Evolutionary conservation across 2,329 filamentous ascomycete species (phyloP).

Genomic region (Westerdykella ornata): DNA sequence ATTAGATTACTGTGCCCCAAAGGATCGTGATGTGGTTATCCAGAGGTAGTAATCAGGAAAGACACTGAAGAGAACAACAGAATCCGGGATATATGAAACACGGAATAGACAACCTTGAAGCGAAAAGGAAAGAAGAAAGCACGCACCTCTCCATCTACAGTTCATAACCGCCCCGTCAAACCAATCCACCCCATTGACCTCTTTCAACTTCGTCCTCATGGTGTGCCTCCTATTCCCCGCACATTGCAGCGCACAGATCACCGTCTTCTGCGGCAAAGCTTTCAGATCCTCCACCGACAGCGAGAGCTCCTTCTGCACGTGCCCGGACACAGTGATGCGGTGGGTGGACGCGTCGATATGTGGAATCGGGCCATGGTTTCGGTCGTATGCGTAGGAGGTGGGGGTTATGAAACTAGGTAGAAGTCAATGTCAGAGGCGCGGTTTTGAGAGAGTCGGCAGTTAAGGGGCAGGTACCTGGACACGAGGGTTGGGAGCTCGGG

Average conservation of each 20-base stretch:
- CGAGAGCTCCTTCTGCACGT: slow-evolving; percentile 40
- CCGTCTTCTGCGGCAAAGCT: slow-evolving; percentile 48
- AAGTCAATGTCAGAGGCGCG: not conserved
- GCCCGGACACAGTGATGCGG: slow-evolving; percentile 45
- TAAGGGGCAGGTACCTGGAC: slow-evolving; percentile 30
- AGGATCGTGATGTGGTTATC: no score
- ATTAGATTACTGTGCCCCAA: no score
- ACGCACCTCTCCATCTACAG: slow-evolving; percentile 47
- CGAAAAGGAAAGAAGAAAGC: no score
- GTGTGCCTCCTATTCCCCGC: slow-evolving; percentile 56
- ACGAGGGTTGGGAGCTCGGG: slow-evolving; percentile 42
- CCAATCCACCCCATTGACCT: slow-evolving; percentile 56
- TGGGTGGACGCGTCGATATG: slow-evolving; percentile 40
- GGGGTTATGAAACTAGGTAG: slow-evolving; percentile 44
- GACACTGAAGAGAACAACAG: not conserved
- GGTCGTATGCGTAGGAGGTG: slow-evolving; percentile 47
- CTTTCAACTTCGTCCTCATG: slow-evolving; percentile 54
- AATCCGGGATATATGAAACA: not conserved
- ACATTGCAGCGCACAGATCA: slow-evolving; percentile 54
- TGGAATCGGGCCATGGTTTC: slow-evolving; percentile 52
- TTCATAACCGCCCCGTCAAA: slow-evolving; percentile 56
- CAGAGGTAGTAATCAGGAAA: no score
- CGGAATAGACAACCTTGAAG: no score
- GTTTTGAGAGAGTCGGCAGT: not conserved
- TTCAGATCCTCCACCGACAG: slow-evolving; percentile 45